Percentiles rank a stretch among this genome's conserved stretches.
phyloP scores from a whole-genome alignment of 169 alveolate genomes.

The Eimeria praecox region DNA sequence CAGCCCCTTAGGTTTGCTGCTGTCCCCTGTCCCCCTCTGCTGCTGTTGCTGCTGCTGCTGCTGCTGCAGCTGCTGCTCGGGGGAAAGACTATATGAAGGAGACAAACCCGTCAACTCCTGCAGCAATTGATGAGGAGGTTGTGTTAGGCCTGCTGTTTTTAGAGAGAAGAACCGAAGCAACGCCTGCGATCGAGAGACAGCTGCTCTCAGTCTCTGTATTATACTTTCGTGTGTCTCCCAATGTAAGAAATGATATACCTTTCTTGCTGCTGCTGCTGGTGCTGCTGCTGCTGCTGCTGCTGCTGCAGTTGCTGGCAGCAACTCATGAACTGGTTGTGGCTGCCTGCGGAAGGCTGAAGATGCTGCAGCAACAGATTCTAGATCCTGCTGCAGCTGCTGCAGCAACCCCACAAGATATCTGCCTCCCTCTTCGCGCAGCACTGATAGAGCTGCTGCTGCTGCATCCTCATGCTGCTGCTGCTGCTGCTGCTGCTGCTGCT shows the following conservation, averaged over 20 bases:
- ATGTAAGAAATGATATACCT: conserved; percentile 41
- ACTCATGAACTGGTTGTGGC: conserved; percentile 54
- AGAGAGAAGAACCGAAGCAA: conserved; percentile 48
- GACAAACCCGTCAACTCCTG: conserved; percentile 9
- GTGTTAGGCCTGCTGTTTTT: neutral
- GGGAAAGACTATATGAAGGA: neutral
- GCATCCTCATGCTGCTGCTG: neutral
- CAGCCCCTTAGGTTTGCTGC: conserved; percentile 46
- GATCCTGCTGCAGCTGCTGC: conserved; percentile 62
- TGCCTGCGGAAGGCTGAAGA: conserved; percentile 8
- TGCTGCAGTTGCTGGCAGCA: neutral
- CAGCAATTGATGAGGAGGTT: conserved; percentile 22
- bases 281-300: conserved; percentile 2
- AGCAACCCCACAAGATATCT: neutral
- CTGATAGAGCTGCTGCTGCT: conserved; percentile 8
- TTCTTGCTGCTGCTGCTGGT: conserved; percentile 12
- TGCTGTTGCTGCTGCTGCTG: conserved; percentile 23
- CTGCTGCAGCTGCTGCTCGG: neutral
- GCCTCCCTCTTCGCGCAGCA: conserved; percentile 35
- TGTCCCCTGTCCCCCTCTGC: neutral
- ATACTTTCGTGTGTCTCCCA: conserved; percentile 53
- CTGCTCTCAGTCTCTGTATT: conserved; percentile 55
- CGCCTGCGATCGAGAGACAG: conserved; percentile 41
- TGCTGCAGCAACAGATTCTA: conserved; percentile 5
- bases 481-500: conserved; percentile 18